Conservation (phyloP, 495 filamentous ascomycete genomes). For the Aspergillus steynii region DNA sequence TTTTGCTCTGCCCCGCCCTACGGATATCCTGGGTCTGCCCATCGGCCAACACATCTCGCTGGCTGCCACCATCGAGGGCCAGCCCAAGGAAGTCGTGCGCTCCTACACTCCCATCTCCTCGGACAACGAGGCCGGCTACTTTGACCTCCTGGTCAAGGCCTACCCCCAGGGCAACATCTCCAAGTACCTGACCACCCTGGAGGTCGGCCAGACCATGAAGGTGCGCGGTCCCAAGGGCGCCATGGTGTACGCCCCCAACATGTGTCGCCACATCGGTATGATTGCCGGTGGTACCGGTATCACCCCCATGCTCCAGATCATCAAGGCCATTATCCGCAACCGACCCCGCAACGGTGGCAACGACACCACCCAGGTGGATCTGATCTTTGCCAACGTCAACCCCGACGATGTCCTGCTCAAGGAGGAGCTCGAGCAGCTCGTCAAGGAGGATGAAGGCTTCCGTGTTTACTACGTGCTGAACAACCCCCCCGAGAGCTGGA, state of each 20-base stretch:
- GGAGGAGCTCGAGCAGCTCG: slow-evolving; percentile 83
- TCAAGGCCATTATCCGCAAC: slow-evolving; percentile 85
- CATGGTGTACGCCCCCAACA: slow-evolving; percentile 93
- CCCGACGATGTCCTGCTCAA: slow-evolving; percentile 87
- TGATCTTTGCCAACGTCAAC: slow-evolving; percentile 97
- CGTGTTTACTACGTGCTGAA: slow-evolving; percentile 92
- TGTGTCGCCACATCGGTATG: slow-evolving; percentile 95
- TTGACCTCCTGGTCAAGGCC: slow-evolving; percentile 96
- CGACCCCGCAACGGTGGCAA: slow-evolving; percentile 64
- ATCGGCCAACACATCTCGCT: slow-evolving; percentile 99
- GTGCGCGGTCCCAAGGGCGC: slow-evolving; percentile 93
- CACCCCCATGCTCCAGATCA: slow-evolving; percentile 95
- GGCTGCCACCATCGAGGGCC: slow-evolving; percentile 73
- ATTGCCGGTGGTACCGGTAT: slow-evolving; percentile 97
- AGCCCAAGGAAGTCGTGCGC: slow-evolving; percentile 84
- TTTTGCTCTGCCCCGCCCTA: slow-evolving; percentile 75
- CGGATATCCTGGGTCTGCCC: slow-evolving; percentile 86
- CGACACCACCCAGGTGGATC: slow-evolving; percentile 84
- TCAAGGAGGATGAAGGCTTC: slow-evolving; percentile 73
- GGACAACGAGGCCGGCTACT: slow-evolving; percentile 88
- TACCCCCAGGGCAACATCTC: slow-evolving; percentile 97
- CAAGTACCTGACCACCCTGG: slow-evolving; percentile 79
- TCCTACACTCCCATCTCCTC: slow-evolving; percentile 96
- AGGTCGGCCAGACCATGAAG: slow-evolving; percentile 83
- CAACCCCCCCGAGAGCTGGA: slow-evolving; percentile 90